phyloP scores from a whole-genome alignment of 2,329 filamentous ascomycete genomes.

The Fusarium staphyleae region DNA sequence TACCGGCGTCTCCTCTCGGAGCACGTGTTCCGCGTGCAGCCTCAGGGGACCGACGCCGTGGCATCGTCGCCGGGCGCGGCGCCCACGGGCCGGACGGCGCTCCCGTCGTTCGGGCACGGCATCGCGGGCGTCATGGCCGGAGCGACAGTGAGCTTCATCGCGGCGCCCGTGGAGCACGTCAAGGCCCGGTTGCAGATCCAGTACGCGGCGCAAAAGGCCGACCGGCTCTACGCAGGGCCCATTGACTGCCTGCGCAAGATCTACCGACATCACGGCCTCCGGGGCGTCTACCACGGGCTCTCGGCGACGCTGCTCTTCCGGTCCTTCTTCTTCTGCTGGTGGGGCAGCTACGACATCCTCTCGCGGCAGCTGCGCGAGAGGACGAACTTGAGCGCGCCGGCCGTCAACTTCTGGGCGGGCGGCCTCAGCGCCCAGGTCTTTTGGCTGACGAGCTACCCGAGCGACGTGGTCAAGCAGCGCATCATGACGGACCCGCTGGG shows the following conservation, averaged over 20 bases:
- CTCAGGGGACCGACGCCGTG: constrained; percentile 21
- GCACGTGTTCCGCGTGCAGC: constrained; percentile 71
- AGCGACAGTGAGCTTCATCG: constrained; percentile 89
- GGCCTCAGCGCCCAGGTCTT: constrained; percentile 93
- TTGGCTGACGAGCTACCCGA: constrained; percentile 91
- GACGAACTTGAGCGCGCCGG: constrained; percentile 76
- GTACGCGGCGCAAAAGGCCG: constrained; percentile 79
- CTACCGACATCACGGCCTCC: constrained; percentile 73
- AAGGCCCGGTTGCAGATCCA: constrained; percentile 95
- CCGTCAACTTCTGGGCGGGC: constrained; percentile 96
- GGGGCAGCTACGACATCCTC: constrained; percentile 91
- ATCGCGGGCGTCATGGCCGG: constrained; percentile 88
- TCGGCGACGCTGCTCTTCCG: constrained; percentile 86
- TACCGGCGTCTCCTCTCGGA: constrained; percentile 87
- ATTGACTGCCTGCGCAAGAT: constrained; percentile 82
- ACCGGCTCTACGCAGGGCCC: constrained; percentile 84
- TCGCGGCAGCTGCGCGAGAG: constrained; percentile 70
- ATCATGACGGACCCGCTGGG: constrained; percentile 96
- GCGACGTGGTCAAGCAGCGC: constrained; percentile 92
- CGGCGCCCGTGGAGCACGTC: constrained; percentile 92
- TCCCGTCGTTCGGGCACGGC: constrained; percentile 83
- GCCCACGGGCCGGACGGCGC: constrained; percentile 45
- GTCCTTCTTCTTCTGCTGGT: constrained; percentile 97
- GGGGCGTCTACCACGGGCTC: constrained; percentile 86
- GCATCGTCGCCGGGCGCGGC: constrained; percentile 17